Evolutionary conservation across 768 basidiomycete species (phyloP).

Genomic region (Cubamyces lactineus): DNA sequence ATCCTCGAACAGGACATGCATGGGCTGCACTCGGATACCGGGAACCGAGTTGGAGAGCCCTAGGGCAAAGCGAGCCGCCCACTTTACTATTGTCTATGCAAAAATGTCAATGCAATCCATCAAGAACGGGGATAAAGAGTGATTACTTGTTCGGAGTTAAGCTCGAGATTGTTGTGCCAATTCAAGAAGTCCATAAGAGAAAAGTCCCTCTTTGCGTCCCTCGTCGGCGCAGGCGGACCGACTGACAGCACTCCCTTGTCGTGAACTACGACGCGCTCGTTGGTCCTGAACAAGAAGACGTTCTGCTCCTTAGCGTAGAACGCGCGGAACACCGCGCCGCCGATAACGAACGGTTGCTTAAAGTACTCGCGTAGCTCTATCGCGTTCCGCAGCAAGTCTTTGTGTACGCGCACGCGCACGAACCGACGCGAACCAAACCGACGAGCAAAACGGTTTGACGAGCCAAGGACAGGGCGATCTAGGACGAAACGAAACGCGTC

Average conservation of each 20-base stretch:
- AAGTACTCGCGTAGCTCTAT: slow-evolving; percentile 46
- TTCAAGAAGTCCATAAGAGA: slow-evolving; percentile 53
- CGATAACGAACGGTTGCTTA: slow-evolving; percentile 53
- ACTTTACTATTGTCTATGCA: slow-evolving; percentile 61
- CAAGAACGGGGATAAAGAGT: not conserved
- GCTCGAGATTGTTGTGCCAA: slow-evolving; percentile 55
- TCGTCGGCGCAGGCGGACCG: not conserved
- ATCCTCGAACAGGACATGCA: slow-evolving; percentile 42
- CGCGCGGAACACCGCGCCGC: slow-evolving; percentile 56
- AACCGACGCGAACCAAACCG: slow-evolving; percentile 67
- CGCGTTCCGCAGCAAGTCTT: slow-evolving; percentile 36
- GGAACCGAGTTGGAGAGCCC: slow-evolving; percentile 68
- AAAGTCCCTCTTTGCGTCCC: slow-evolving; percentile 16
- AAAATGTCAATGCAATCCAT: not conserved
- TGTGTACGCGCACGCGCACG: slow-evolving; percentile 52
- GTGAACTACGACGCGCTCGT: slow-evolving; percentile 42
- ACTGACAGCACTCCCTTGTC: not conserved
- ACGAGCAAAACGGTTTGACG: slow-evolving; percentile 60
- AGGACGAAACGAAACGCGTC: slow-evolving; percentile 44
- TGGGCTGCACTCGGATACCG: slow-evolving; percentile 44
- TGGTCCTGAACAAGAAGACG: slow-evolving; percentile 58
- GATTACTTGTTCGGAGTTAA: slow-evolving; percentile 55
- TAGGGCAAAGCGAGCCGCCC: slow-evolving; percentile 62
- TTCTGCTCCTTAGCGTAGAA: slow-evolving; percentile 64
- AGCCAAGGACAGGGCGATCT: slow-evolving; percentile 51